Evolutionary conservation across 1,139 yeast species (phyloP), one percentile per base, ranked within the genome.

Genomic region (Geotrichum fermentans): DNA sequence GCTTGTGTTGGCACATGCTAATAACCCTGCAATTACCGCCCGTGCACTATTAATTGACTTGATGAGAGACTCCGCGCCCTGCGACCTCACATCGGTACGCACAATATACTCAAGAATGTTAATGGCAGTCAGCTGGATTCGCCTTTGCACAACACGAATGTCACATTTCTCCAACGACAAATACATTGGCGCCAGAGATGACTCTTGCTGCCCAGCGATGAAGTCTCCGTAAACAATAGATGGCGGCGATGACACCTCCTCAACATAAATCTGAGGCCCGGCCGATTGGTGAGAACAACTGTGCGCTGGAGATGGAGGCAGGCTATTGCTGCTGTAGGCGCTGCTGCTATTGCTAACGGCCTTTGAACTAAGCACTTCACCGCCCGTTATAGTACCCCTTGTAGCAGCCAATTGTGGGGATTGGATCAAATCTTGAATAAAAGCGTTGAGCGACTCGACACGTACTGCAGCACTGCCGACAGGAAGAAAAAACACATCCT

Each of bases 111-210:
- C 59, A n/a, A 59, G 46, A 17, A 57, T 49, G 13, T 56, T 51
- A 16, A 57, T 60, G 11, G 58, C 58, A 1, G 56, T 52, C 20
- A 61, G 47, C 47, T 60, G 60, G 16, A 60, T 53, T 17, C 61
- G 50, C 13, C 63, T 55, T 29, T 52, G 51, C 5, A 55, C 58
- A 6, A 61, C 59, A 8, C 47, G 54, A 2, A 55, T 37, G 30
- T 50, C 52, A n/a, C 52, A 57, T 32, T 43, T 49, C 14, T 53
- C 55, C 13, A 50, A 49, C 5, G 59, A 51, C 20, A 55, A 45
- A 35, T 52, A 55, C 32, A 55, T 29, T 13, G 57, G 57, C 3
- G 52, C 40, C 16, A 38, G 40, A 43, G 20, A 10, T 7, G 21
- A 14, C 2, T 26, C 41, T 11, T 30, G 34, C 16, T 21, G 45